Evolutionary conservation across 805 yeast species (phyloP), one percentile per base, ranked within the genome.

Genomic region (Candida schatavii): DNA sequence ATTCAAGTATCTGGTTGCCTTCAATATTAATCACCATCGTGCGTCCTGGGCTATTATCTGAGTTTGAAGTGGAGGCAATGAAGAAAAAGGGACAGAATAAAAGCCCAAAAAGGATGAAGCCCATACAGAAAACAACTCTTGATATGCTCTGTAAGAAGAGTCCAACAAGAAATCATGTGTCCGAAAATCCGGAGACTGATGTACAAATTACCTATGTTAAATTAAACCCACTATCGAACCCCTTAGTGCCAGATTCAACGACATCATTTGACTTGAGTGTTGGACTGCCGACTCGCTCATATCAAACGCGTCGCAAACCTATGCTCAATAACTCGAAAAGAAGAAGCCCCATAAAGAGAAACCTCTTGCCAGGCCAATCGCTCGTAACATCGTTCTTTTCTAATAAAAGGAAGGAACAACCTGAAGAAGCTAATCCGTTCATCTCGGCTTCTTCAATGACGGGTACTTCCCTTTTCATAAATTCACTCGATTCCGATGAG

Each of bases 41-140:
- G 2, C 48, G 54, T 33, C 44, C 45, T 4, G 42, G 41, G 10
- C 40, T 48, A 30, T 50, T 58, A 3, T 19, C 37, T 6, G 40
- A 40, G 14, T 38, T 29, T 30, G 18, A 29, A 3, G 18, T 17
- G 17, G 35, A 31, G 5, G 20, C 19, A 31, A 13, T 17, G 9
- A 31, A 2, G 54, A 35, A 17, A 52, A 51, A 18, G 14, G 23
- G 3, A 15, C 35, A 11, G 21, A 40, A 20, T 44, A 29, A 25
- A 5, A 18, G 21, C 9, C 48, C 58, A 2, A 55, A 54, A 6
- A 39, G 41, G n/a, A 54, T 44, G 40, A 44, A 44, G 23, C 34
- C 31, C 3, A 40, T 42, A 2, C 62, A 62, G 37, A 60, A 51
- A 36, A 56, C 65, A 2, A 63, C 66, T 0, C 46, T 63, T 17